Percentiles rank a stretch among this genome's conserved stretches.
Evolutionary conservation across 257 asterid species (phyloP).

Genomic region (Rauvolfia tetraphylla): DNA sequence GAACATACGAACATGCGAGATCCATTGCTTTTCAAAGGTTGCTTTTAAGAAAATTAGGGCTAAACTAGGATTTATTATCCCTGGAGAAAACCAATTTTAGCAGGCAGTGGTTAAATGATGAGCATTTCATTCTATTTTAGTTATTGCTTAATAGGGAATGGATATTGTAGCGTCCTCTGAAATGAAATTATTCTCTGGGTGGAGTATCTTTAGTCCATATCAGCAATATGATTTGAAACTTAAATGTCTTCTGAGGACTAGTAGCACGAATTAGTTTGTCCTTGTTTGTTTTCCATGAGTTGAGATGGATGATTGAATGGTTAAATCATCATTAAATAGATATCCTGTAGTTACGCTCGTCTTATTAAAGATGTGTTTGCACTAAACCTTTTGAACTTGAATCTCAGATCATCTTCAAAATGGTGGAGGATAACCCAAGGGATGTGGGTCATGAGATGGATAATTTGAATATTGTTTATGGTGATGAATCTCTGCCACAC

Average conservation of each 20-base stretch:
- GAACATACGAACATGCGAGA: neutral
- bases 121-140: neutral
- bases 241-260: neutral
- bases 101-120: neutral
- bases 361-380: neutral
- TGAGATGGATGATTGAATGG: neutral
- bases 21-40: neutral
- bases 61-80: neutral
- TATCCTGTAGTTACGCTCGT: neutral
- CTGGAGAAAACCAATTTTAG: neutral
- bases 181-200: neutral
- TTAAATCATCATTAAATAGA: neutral
- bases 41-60: neutral
- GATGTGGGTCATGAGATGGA: constrained; percentile 97
- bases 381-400: neutral
- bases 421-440: constrained; percentile 99
- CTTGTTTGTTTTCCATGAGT: neutral
- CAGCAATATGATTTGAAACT: too few species aligned
- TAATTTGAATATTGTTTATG: constrained; percentile 81
- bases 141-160: neutral
- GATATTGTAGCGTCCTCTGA: too few species aligned
- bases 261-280: neutral
- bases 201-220: too few species aligned
- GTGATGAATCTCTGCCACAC: constrained; percentile 96
- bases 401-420: constrained; percentile 84